Evolutionary conservation across 2,329 filamentous ascomycete genomes (phyloP).

Genomic region (Mycosphaerella arachidis): DNA sequence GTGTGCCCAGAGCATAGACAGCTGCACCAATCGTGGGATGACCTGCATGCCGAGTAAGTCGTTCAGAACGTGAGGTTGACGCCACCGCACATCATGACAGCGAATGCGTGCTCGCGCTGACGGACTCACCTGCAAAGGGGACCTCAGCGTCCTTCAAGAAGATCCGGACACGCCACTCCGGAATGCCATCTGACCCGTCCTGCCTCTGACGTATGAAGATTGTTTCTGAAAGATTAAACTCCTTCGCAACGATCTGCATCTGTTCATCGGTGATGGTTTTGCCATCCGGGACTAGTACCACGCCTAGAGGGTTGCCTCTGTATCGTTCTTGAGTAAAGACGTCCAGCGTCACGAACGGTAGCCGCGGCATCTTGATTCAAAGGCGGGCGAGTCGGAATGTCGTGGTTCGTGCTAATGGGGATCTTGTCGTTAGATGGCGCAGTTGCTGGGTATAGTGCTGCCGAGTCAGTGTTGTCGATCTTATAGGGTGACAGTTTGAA

Average conservation of each 20-base stretch:
- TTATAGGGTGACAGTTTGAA: neutral
- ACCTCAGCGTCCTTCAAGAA: conserved; percentile 50
- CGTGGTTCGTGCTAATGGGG: neutral
- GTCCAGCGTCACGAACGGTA: conserved; percentile 36
- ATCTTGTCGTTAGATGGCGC: neutral
- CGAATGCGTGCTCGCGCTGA: neutral
- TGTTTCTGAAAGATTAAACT: conserved; percentile 57
- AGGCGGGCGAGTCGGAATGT: neutral
- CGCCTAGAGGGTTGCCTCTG: conserved; percentile 52
- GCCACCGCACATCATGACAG: neutral
- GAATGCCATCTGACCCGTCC: conserved; percentile 13
- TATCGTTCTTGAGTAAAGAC: conserved; percentile 49
- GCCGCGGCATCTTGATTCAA: conserved; percentile 5
- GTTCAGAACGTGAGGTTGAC: neutral
- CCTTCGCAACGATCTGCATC: conserved; percentile 52
- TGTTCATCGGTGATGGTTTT: conserved; percentile 30
- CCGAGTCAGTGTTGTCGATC: neutral
- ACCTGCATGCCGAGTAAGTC: conserved; percentile 24
- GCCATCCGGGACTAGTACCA: conserved; percentile 45
- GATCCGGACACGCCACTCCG: conserved; percentile 49
- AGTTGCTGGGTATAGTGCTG: neutral
- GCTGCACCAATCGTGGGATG: conserved; percentile 56
- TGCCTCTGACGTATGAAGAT: conserved; percentile 47
- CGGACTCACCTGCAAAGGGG: conserved; percentile 45
- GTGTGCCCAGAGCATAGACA: conserved; percentile 41